Evolutionary conservation across 495 filamentous ascomycete species (phyloP).

Genomic region (Annulohypoxylon bovei): DNA sequence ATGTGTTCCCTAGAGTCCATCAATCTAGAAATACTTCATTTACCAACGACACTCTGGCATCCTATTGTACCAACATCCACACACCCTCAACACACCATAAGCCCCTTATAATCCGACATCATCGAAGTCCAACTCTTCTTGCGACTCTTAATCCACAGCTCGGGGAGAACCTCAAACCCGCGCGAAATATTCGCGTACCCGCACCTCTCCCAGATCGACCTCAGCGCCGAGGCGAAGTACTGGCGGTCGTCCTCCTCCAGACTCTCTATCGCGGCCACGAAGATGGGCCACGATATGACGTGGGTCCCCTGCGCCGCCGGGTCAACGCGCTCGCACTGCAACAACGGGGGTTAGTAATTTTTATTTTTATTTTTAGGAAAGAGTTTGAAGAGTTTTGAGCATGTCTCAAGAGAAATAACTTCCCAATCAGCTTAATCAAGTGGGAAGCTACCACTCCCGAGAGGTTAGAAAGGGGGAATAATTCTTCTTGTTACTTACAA

Average conservation of each 20-base stretch:
- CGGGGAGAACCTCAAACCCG: conserved; percentile 6
- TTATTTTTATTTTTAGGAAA: too few species aligned
- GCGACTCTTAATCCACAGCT: conserved; percentile 13
- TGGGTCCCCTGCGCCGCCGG: not conserved
- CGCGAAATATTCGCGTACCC: conserved; percentile 5
- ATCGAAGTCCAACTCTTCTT: conserved; percentile 13
- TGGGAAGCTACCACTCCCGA: too few species aligned
- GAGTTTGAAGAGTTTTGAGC: too few species aligned
- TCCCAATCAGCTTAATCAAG: too few species aligned
- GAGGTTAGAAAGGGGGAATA: too few species aligned
- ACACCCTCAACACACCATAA: conserved; percentile 12
- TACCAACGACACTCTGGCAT: not conserved
- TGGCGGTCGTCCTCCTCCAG: not conserved
- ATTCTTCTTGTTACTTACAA: too few species aligned
- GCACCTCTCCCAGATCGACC: not conserved
- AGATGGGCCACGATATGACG: conserved; percentile 8
- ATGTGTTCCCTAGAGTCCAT: not conserved
- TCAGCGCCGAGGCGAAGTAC: not conserved
- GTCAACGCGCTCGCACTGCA: not conserved
- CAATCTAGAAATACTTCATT: not conserved
- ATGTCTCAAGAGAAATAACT: too few species aligned
- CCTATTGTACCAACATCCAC: not conserved
- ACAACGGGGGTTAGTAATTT: too few species aligned
- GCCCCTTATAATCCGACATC: conserved; percentile 15
- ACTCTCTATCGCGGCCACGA: conserved; percentile 12